phyloP scores from a whole-genome alignment of 192 early-diverging fungal species.

The Podila verticillata region DNA sequence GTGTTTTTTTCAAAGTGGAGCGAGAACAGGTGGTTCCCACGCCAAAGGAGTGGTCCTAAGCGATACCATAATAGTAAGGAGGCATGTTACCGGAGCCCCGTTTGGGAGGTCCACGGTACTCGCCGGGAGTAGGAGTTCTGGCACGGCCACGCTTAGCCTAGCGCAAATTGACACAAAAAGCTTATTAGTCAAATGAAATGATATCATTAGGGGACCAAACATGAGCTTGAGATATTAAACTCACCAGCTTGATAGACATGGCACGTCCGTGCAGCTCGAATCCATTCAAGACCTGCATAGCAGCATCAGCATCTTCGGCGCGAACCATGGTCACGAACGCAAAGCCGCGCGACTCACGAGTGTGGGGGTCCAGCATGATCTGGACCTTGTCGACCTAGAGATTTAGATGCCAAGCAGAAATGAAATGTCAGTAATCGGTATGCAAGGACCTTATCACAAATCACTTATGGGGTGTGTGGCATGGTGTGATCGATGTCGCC shows the following conservation, averaged over 20 bases:
- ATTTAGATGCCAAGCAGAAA: background rate
- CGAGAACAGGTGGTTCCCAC: constrained; percentile 40
- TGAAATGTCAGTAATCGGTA: too few species aligned
- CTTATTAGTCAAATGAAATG: too few species aligned
- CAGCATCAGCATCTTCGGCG: constrained; percentile 73
- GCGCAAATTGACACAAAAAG: too few species aligned
- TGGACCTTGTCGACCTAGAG: constrained; percentile 70
- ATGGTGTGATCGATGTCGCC: too few species aligned
- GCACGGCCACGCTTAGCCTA: constrained; percentile 75
- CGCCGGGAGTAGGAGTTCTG: constrained; percentile 82
- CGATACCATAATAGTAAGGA: constrained; percentile 29
- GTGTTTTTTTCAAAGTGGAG: background rate
- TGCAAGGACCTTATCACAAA: background rate
- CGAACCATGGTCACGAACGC: constrained; percentile 84
- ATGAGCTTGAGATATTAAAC: background rate
- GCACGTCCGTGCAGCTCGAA: constrained; percentile 82
- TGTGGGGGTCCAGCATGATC: constrained; percentile 87
- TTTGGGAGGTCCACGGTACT: constrained; percentile 81
- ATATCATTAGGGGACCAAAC: background rate
- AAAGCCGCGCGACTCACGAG: constrained; percentile 85
- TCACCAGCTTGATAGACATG: constrained; percentile 80
- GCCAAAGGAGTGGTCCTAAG: background rate
- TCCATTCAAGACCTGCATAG: constrained; percentile 71
- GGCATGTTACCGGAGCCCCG: constrained; percentile 51
- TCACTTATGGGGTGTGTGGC: background rate